Base-by-base conservation (phyloP, 345 rosid genomes). In the Cardamine occulta region DNA sequence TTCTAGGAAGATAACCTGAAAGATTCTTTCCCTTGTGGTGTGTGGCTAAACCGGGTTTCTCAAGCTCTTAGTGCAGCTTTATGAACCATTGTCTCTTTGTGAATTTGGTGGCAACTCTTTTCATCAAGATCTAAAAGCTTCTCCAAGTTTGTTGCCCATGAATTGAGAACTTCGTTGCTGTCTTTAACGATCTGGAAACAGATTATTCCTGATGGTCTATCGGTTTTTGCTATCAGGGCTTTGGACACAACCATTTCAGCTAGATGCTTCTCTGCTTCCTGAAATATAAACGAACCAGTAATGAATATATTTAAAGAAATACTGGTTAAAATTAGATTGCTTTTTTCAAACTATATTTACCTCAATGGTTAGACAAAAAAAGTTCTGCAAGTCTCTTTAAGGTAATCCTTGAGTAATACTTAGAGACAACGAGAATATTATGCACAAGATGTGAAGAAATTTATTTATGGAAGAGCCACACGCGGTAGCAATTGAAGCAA, bases 251-350 rank as follows among this genome's bases (percentile, higher is more conserved):
- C 97, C 98, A 93, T 93, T 29, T 91, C 97, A 4, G 93, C 86
- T n/a, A 93, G 89, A 81, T 91, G 94, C 86, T 89, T 93, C 88
- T 94, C 98, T 39, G 95, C 85, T 82, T 88, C 96, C 97, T 91
- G 82, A 51, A 83, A 51, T 69, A 51, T 5, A n/a, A 17, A 17
- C 45, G 39, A 4, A 47, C 5, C 52, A 44, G 54, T 3, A 54
- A 14, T 19, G 32, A 65, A 61, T 18, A 60, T 13, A 24, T 56
- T 14, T 10, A 34, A 23, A 74, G 49, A 44, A 9, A 13, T 31
- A 15, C 6, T 49, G 24, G 59, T 71, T 23, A 44, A 35, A 47
- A 1, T 21, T 48, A 47, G 1, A 60, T 4, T 32, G 51, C 29
- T 4, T 0, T n/a, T 23, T 35, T 12, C 0, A 26, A 12, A 45